Evolutionary conservation across 495 filamentous ascomycete species (phyloP).

Genomic region (Talaromyces liani): DNA sequence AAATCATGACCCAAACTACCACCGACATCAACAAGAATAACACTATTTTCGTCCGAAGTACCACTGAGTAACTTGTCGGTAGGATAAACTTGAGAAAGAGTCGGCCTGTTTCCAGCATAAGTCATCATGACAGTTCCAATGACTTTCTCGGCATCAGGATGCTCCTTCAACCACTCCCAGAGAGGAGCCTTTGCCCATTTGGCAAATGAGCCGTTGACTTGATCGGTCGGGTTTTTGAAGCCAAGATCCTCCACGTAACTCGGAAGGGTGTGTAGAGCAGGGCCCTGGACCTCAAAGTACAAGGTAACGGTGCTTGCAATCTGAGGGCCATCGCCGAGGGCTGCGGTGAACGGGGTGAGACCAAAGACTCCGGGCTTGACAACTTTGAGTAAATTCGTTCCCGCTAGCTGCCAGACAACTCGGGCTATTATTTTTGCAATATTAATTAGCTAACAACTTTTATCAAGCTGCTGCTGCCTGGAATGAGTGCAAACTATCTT

Average conservation of each 20-base stretch:
- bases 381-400: not conserved
- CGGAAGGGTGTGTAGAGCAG: conserved; percentile 23
- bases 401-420: not conserved
- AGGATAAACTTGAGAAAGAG: not conserved
- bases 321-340: not conserved
- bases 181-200: not conserved
- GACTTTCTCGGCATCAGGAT: conserved; percentile 1
- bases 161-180: not conserved
- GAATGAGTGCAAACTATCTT: no score
- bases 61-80: not conserved
- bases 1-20: conserved; percentile 45
- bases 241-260: conserved; percentile 18
- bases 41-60: conserved; percentile 13
- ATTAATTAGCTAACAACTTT: not conserved
- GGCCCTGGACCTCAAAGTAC: conserved; percentile 14
- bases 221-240: conserved; percentile 21
- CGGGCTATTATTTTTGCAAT: not conserved
- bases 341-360: not conserved
- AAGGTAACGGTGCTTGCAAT: not conserved
- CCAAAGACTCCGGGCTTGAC: conserved; percentile 1
- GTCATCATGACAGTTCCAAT: conserved; percentile 4
- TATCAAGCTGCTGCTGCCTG: not conserved
- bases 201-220: conserved; percentile 23
- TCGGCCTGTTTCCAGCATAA: not conserved
- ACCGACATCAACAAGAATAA: conserved; percentile 48